Percentiles rank a stretch among this genome's conserved stretches.
Conservation (phyloP, 495 filamentous ascomycete species). For the Hyphodiscus hymeniophilus region DNA sequence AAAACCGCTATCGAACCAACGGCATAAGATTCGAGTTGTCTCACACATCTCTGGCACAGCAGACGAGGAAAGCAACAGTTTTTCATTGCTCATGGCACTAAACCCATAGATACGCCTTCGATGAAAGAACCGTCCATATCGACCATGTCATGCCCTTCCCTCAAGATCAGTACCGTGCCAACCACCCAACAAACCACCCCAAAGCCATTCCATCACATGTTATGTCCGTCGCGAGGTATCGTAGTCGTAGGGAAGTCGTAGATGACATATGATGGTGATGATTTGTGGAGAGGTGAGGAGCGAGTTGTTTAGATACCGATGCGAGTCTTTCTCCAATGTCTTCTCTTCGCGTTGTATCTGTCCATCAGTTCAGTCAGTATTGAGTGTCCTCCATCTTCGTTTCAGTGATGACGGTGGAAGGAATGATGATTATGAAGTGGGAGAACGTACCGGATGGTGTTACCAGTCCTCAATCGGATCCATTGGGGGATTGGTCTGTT, state of each 20-base stretch:
- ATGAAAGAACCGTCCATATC: constrained; percentile 2
- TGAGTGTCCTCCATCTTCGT: too few species aligned
- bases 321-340: constrained; percentile 99
- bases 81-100: constrained; percentile 3
- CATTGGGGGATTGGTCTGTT: constrained; percentile 99
- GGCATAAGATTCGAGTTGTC: too few species aligned
- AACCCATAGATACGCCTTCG: constrained; percentile 1
- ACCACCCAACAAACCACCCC: constrained; percentile 1
- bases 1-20: too few species aligned
- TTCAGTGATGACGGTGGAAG: neutral
- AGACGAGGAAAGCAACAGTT: neutral
- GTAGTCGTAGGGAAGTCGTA: neutral
- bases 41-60: neutral
- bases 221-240: constrained; percentile 8
- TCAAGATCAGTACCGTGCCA: too few species aligned
- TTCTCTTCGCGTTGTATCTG: constrained; percentile 99
- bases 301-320: constrained; percentile 73
- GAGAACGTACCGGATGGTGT: constrained; percentile 50
- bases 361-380: too few species aligned
- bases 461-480: constrained; percentile 95
- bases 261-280: constrained; percentile 10
- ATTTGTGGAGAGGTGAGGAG: constrained; percentile 1
- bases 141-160: neutral
- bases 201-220: constrained; percentile 1
- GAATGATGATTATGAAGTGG: too few species aligned